These are phyloP conservation scores for Tetrastigma voinierianum DNA, from an alignment of 164 flowering plant species.

Conservation along the genomic window DNA sequence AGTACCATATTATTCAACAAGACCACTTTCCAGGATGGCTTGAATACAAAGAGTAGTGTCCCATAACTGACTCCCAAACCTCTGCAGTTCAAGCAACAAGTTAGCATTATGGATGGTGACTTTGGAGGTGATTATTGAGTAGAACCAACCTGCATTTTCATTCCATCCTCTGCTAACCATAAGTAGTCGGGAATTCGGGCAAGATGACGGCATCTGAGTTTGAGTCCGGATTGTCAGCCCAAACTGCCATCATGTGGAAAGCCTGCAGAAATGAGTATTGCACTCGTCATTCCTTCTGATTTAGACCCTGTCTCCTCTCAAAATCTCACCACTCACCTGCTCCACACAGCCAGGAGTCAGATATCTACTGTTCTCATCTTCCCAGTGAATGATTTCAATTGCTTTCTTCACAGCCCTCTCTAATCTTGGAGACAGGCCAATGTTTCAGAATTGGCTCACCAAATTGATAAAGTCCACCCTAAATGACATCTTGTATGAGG, in stretches of 20 bases:
- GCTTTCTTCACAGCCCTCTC: slow-evolving; percentile 34
- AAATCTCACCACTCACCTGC: slow-evolving; percentile 16
- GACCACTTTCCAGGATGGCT: slow-evolving; percentile 31
- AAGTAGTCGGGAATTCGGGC: slow-evolving; percentile 50
- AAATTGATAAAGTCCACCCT: slow-evolving; percentile 34
- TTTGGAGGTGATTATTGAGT: background rate
- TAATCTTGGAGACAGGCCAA: slow-evolving; percentile 41
- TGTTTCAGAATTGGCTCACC: slow-evolving; percentile 36
- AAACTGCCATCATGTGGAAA: slow-evolving; percentile 53
- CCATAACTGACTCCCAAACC: slow-evolving; percentile 44
- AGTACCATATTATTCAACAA: slow-evolving; percentile 25
- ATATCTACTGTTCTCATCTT: slow-evolving; percentile 48
- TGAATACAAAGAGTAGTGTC: slow-evolving; percentile 34
- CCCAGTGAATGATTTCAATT: slow-evolving; percentile 43
- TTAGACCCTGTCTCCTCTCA: too few relatives aligned
- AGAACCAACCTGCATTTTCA: slow-evolving; percentile 38
- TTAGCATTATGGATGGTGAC: background rate
- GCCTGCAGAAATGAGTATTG: slow-evolving; percentile 14
- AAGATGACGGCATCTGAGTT: slow-evolving; percentile 34
- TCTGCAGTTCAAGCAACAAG: slow-evolving; percentile 28
- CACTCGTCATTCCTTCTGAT: too few relatives aligned
- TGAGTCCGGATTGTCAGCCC: slow-evolving; percentile 51
- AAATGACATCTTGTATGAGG: slow-evolving; percentile 33
- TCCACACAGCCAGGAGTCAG: slow-evolving; percentile 41
- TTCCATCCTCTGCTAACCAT: slow-evolving; percentile 59